Evolutionary conservation across 129 eudicot species (phyloP).

Genomic region (Pittosporum tobira): DNA sequence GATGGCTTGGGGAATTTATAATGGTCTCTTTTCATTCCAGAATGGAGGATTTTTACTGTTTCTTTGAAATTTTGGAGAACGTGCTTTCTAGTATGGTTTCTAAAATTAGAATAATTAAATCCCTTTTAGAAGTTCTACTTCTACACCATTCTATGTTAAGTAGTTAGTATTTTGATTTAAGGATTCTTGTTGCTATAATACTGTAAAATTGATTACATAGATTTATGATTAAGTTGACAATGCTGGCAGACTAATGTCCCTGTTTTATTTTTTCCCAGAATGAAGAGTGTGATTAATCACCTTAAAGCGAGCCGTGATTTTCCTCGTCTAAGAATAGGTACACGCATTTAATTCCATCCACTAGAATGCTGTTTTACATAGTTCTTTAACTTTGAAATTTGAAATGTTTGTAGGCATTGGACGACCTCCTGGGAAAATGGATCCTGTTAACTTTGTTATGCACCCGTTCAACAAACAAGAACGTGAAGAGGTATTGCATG

Average conservation of each 20-base stretch:
- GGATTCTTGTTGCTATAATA: no score
- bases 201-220: background rate
- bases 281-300: slow-evolving; percentile 84
- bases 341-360: background rate
- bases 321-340: slow-evolving; percentile 92
- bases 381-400: background rate
- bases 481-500: slow-evolving; percentile 60
- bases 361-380: background rate
- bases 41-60: background rate
- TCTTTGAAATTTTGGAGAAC: background rate
- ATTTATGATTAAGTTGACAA: background rate
- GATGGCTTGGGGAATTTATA: background rate
- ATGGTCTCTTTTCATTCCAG: background rate
- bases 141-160: background rate
- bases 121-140: background rate
- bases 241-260: background rate
- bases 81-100: background rate
- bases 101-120: background rate
- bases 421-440: slow-evolving; percentile 98
- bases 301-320: slow-evolving; percentile 83
- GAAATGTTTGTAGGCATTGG: slow-evolving; percentile 59
- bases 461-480: slow-evolving; percentile 71
- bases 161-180: background rate
- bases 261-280: slow-evolving; percentile 32
- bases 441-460: slow-evolving; percentile 71